Base-by-base conservation (phyloP, 1,284 basidiomycete species). In the Golubevia sp. region DNA sequence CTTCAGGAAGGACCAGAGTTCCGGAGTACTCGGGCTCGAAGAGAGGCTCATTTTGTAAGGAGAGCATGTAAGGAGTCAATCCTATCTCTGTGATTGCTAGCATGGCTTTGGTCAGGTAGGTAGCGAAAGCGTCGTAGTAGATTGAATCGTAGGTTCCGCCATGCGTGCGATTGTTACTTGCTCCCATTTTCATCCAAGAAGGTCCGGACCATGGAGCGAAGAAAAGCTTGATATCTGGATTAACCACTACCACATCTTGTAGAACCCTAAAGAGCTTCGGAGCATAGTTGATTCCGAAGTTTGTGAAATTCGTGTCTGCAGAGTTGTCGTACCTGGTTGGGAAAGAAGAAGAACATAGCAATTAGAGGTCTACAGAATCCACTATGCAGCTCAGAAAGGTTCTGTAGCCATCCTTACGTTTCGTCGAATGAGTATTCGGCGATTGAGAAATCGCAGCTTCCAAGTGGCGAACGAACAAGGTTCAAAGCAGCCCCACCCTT, bases 101-200 rank as follows among this genome's bases (percentile, higher is more conserved):
- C 48, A 74, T 56, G 3, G 70, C 50, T 25, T 58, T 58, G 63
- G 64, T 24, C 23, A 76, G 56, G 63, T 76, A 76, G 8, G 68
- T 58, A 11, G 70, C 73, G 24, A 55, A 73, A 11, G 62, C 58
- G 1, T 62, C 44, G 34, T 76, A 66, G 61, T 66, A 71, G 11
- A 68, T 62, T 2, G 52, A 6, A 34, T 73, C 64, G 20, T 74
- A 55, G 13, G 57, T 24, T 5, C 74, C 74, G 2, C 73, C 70
- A 49, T 67, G 69, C 23, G 73, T 48, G 38, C 24, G 38, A 15
- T 53, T 49, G 52, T 48, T 62, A 58, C 53, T 58, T n/a, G 61
- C 34, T 56, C 55, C 55, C 26, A 62, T 60, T 66, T 76, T 76
- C 72, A 74, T 74, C 74, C 74, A 76, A 3, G 67, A 72, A 1